Evolutionary conservation across 805 yeast genomes (phyloP).

Genomic region (Candida hungchunana): DNA sequence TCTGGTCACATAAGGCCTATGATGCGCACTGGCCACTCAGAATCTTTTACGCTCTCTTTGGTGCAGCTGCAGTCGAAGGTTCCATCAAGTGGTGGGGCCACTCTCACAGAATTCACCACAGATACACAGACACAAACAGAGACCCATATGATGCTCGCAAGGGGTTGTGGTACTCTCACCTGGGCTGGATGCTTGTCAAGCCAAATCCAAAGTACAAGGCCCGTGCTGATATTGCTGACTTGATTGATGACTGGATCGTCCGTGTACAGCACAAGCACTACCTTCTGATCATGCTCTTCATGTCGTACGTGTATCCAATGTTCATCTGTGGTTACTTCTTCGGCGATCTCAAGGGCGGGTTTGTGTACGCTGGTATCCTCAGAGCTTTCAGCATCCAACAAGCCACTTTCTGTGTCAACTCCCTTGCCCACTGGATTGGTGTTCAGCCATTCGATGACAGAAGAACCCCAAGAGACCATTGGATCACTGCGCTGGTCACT

Average conservation of each 20-base stretch:
- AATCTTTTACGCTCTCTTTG: slow-evolving; percentile 67
- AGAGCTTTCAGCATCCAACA: slow-evolving; percentile 72
- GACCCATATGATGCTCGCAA: slow-evolving; percentile 84
- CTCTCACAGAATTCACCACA: slow-evolving; percentile 79
- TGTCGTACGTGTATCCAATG: slow-evolving; percentile 62
- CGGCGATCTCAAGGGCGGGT: slow-evolving; percentile 67
- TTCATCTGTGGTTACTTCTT: slow-evolving; percentile 50
- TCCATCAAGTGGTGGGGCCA: slow-evolving; percentile 90
- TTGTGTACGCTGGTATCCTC: slow-evolving; percentile 69
- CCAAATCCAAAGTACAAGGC: slow-evolving; percentile 82
- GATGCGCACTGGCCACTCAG: slow-evolving; percentile 57
- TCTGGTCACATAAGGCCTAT: slow-evolving; percentile 74
- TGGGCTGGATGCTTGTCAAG: slow-evolving; percentile 81
- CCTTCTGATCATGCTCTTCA: slow-evolving; percentile 52
- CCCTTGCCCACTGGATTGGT: slow-evolving; percentile 85
- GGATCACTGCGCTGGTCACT: slow-evolving; percentile 74
- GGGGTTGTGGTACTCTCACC: slow-evolving; percentile 80
- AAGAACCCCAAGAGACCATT: slow-evolving; percentile 83
- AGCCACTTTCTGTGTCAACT: slow-evolving; percentile 83
- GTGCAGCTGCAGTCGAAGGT: slow-evolving; percentile 82
- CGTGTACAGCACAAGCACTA: slow-evolving; percentile 80
- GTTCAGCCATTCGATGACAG: slow-evolving; percentile 82
- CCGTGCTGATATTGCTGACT: slow-evolving; percentile 53
- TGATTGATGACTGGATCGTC: slow-evolving; percentile 74
- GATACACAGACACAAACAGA: slow-evolving; percentile 78